These are phyloP conservation scores for Metarhizium brunneum DNA, from an alignment of 2,329 filamentous ascomycete species.

Conservation along the genomic window DNA sequence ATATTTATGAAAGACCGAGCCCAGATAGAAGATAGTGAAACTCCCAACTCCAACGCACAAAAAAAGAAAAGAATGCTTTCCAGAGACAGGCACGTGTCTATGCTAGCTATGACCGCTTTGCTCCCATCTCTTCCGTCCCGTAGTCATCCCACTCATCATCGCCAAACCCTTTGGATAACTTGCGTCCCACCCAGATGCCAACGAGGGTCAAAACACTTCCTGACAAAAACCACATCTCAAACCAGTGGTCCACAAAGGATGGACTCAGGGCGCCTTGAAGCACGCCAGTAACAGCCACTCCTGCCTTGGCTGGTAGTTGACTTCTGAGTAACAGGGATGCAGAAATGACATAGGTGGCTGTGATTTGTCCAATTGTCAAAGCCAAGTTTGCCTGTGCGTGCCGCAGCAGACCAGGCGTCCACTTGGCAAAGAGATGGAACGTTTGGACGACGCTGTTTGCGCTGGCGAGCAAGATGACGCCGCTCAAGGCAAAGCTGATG, in stretches of 20 bases:
- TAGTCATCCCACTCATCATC: constrained; percentile 52
- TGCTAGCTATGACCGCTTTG: constrained; percentile 48
- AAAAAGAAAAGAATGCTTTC: too few relatives aligned
- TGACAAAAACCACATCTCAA: constrained; percentile 75
- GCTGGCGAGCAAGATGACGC: constrained; percentile 71
- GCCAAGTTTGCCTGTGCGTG: constrained; percentile 72
- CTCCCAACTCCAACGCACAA: too few relatives aligned
- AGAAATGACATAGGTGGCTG: constrained; percentile 77
- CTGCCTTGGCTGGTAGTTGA: constrained; percentile 69
- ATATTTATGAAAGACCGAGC: too few relatives aligned
- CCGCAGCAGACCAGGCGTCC: constrained; percentile 61
- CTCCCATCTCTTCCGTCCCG: constrained; percentile 59
- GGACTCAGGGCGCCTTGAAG: constrained; percentile 63
- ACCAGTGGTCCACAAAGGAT: constrained; percentile 61
- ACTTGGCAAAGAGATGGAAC: constrained; percentile 69
- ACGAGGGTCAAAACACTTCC: constrained; percentile 56
- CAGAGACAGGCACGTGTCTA: neutral
- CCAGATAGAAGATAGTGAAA: too few relatives aligned
- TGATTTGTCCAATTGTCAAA: constrained; percentile 69
- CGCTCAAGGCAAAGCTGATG: constrained; percentile 75
- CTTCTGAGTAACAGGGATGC: constrained; percentile 68
- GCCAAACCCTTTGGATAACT: constrained; percentile 35
- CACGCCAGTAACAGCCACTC: constrained; percentile 67
- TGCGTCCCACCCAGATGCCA: constrained; percentile 66
- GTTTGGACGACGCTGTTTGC: constrained; percentile 82